Evolutionary conservation across 139 green algal species (phyloP), one percentile per base, ranked within the genome.

Genomic region (Coccomyxa sp.): DNA sequence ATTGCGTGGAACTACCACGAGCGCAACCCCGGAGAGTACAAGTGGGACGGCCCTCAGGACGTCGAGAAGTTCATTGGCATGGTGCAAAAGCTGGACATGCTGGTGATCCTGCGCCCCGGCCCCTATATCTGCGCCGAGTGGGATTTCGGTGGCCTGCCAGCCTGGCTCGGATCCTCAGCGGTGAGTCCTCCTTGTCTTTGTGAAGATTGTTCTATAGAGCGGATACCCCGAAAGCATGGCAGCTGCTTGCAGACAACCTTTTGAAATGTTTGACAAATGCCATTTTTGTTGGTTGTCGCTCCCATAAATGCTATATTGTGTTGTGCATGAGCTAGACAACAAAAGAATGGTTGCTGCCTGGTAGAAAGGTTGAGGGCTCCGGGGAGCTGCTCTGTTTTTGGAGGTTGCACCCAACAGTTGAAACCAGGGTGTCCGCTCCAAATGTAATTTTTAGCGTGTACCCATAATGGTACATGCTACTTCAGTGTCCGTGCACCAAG

Each of bases 1-100:
- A 77, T 91, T 0, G 86, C 91, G 12, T 94, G 91, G 91, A 93
- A 94, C 68, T 80, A 88, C 38, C 91, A 94, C 79, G 89, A 94
- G 82, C 86, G 83, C 0, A 78, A 67, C 63, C 90, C 90, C 0
- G 85, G 88, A 15, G 58, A 84, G 1, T 90, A 83, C 15, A 59
- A 58, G 27, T 92, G 84, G 82, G 31, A 77, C 10, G 87, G 86
- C 67, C 79, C 81, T 21, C 78, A 79, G 9, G 86, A 92, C 28
- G 15, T 92, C 13, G 82, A 84, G n/a, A 28, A 76, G 57, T 92
- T 89, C 75, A 51, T 92, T 13, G 67, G 71, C 3, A 38, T 91
- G 15, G 51, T 76, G 32, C 38, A 85, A 71, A 83, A 89, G 67
- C 13, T 85, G 77, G 88, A 80, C 13, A 78, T 94, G 58, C 68